phyloP scores from a whole-genome alignment of 257 asterid genomes.

The Capsicum rhomboideum region DNA sequence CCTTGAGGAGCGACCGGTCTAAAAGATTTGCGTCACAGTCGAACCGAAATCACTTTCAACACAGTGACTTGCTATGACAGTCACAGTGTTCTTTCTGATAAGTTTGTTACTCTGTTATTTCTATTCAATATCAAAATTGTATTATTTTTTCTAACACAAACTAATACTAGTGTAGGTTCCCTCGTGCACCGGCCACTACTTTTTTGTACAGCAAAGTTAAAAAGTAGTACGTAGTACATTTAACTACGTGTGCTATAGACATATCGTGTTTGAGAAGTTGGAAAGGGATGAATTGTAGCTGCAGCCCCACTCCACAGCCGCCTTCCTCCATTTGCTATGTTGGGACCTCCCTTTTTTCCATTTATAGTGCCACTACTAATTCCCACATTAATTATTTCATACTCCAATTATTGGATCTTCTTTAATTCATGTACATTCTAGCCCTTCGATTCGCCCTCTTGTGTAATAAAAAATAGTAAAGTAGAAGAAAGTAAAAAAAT shows the following conservation, averaged over 20 bases:
- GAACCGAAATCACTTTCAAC: too few relatives aligned
- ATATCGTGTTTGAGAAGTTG: not conserved
- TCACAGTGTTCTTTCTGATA: too few relatives aligned
- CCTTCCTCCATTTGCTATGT: slow-evolving; percentile 3
- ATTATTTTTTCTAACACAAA: too few relatives aligned
- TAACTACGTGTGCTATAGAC: not conserved
- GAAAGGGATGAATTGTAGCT: not conserved
- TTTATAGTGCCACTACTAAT: not conserved
- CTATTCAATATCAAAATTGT: too few relatives aligned
- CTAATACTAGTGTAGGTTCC: not conserved
- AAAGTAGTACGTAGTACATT: not conserved
- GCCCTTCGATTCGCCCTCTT: not conserved
- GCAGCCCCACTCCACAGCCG: not conserved
- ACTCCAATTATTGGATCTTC: not conserved
- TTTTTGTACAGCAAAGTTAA: not conserved
- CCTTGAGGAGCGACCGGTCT: too few relatives aligned
- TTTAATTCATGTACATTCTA: not conserved
- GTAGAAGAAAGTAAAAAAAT: not conserved
- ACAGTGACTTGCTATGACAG: too few relatives aligned
- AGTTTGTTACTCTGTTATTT: too few relatives aligned
- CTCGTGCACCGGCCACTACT: slow-evolving; percentile 1
- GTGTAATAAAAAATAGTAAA: not conserved
- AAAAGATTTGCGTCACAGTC: too few relatives aligned
- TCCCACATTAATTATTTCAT: not conserved
- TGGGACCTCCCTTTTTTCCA: not conserved